Conservation (phyloP, 345 rosid genomes). For the Hibiscus mutabilis region DNA sequence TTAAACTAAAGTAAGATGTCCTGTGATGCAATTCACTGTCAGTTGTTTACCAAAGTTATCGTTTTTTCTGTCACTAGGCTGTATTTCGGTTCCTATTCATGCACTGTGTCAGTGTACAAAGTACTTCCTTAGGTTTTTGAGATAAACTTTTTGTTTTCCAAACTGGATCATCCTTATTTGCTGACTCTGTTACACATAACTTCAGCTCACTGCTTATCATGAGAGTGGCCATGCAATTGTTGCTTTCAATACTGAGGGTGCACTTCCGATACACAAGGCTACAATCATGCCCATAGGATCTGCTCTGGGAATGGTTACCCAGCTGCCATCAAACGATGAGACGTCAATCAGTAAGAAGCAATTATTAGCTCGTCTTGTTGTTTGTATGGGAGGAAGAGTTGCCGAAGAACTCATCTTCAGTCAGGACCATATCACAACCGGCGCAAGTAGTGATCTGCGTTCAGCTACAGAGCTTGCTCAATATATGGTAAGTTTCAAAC, state of each 20-base stretch:
- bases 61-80: background rate
- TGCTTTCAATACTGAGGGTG: slow-evolving; percentile 82
- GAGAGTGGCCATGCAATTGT: slow-evolving; percentile 99
- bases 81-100: background rate
- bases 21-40: background rate
- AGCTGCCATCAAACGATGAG: slow-evolving; percentile 92
- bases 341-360: slow-evolving; percentile 94
- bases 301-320: slow-evolving; percentile 97
- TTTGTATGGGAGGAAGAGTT: slow-evolving; percentile 99
- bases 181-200: background rate
- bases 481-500: slow-evolving; percentile 59
- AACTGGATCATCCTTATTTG: background rate
- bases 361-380: slow-evolving; percentile 91
- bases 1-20: too few species aligned
- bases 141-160: background rate
- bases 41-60: background rate
- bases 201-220: slow-evolving; percentile 93
- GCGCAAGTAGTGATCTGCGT: slow-evolving; percentile 90
- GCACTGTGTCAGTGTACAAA: background rate
- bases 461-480: slow-evolving; percentile 94
- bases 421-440: slow-evolving; percentile 77
- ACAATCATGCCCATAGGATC: slow-evolving; percentile 97
- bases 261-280: slow-evolving; percentile 96
- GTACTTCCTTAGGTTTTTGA: background rate
- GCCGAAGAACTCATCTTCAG: slow-evolving; percentile 98